phyloP scores from a whole-genome alignment of 1,284 basidiomycete genomes.

The Ceratobasidium sp. region DNA sequence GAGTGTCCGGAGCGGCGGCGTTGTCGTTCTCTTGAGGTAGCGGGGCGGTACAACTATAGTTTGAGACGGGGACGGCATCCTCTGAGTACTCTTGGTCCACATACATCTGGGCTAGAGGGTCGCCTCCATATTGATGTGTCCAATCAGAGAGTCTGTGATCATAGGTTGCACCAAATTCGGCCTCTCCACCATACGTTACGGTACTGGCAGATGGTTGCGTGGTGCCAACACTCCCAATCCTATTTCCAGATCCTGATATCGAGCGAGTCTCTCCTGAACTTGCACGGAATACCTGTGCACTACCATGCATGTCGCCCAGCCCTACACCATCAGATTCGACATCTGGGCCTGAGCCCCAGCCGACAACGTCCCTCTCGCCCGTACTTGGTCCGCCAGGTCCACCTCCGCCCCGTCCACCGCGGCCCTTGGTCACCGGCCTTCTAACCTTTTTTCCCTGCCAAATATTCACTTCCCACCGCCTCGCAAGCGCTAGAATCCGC shows the following conservation, averaged over 20 bases:
- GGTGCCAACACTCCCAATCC: no score
- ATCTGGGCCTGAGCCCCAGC: neutral
- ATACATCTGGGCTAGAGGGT: neutral
- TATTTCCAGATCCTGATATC: neutral
- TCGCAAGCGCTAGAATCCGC: conserved; percentile 22
- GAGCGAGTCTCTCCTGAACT: no score
- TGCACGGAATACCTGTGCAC: no score
- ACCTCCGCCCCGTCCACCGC: neutral
- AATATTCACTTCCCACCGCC: conserved; percentile 27
- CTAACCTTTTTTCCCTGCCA: neutral
- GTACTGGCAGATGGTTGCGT: no score
- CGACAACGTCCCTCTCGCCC: neutral
- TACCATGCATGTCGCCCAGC: neutral
- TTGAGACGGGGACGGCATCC: neutral
- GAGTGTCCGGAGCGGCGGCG: neutral
- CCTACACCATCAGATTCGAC: neutral
- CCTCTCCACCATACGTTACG: no score
- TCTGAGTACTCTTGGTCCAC: neutral
- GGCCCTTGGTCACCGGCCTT: neutral
- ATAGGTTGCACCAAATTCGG: no score
- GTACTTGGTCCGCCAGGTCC: neutral
- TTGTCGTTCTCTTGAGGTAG: neutral
- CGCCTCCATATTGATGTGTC: neutral
- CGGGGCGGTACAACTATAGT: neutral
- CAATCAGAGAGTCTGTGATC: neutral